A percentile compares a stretch with the other conserved stretches of the same genome.
Evolutionary conservation across 495 filamentous ascomycete genomes (phyloP).

Genomic region (Delitschia confertaspora): DNA sequence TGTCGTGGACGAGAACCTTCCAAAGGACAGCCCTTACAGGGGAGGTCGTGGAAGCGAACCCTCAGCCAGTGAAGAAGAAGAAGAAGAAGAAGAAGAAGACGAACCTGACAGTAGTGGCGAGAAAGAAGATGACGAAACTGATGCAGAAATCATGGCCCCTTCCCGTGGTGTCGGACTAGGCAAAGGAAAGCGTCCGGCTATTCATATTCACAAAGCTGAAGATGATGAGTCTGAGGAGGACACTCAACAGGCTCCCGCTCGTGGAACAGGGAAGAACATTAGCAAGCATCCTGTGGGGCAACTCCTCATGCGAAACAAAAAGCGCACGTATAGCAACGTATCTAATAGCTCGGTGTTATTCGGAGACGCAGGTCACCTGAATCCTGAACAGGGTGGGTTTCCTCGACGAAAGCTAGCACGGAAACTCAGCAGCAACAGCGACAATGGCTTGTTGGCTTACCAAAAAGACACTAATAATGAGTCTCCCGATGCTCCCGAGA

Average conservation of each 20-base stretch:
- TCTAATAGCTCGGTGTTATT: constrained; percentile 26
- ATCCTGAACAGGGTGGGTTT: constrained; percentile 5
- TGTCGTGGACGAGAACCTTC: constrained; percentile 6
- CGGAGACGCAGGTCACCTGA: constrained; percentile 5
- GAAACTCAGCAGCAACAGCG: constrained; percentile 17
- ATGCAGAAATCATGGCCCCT: constrained; percentile 44
- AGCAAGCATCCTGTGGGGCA: constrained; percentile 9
- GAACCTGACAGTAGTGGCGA: constrained; percentile 33
- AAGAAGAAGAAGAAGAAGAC: constrained; percentile 23
- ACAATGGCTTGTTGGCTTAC: constrained; percentile 17
- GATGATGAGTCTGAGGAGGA: constrained; percentile 12
- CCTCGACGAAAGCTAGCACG: constrained; percentile 20
- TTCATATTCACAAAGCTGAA: constrained; percentile 17
- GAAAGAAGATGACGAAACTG: constrained; percentile 44
- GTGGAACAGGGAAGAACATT: constrained; percentile 20
- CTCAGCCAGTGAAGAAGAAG: constrained; percentile 16
- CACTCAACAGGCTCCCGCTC: constrained; percentile 16
- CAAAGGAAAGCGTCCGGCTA: constrained; percentile 25
- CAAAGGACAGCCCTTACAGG: constrained; percentile 9
- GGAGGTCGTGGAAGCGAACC: constrained; percentile 11
- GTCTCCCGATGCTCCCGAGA: constrained; percentile 12
- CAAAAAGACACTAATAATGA: constrained; percentile 6
- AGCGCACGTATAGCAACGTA: constrained; percentile 27
- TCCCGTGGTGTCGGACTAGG: constrained; percentile 41
- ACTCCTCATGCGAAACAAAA: constrained; percentile 10